These are phyloP conservation scores for Ilex paraguariensis DNA, from an alignment of 305 asterid genomes.

Conservation along the genomic window DNA sequence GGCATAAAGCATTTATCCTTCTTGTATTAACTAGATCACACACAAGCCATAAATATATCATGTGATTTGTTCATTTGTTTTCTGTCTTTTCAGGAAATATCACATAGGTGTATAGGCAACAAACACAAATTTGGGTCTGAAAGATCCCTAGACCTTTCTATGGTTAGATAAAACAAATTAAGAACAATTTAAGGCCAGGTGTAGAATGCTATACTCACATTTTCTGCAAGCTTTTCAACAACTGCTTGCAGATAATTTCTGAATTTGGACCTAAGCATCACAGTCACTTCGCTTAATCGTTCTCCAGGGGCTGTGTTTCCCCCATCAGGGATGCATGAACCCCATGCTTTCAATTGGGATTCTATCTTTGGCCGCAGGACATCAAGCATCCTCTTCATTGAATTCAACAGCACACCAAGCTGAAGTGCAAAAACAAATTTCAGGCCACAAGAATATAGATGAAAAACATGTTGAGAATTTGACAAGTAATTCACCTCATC, in stretches of 20 bases:
- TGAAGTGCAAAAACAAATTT: conserved; percentile 9
- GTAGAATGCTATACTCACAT: conserved; percentile 23
- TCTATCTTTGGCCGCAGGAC: conserved; percentile 43
- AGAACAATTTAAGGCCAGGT: too few species aligned
- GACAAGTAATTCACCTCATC: conserved; percentile 30
- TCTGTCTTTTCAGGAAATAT: too few species aligned
- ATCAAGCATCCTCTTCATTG: conserved; percentile 52
- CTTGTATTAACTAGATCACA: too few species aligned
- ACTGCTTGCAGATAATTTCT: conserved; percentile 52
- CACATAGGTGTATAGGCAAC: too few species aligned
- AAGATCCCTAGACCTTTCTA: too few species aligned
- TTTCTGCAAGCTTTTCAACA: conserved; percentile 48
- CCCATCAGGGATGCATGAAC: conserved; percentile 44
- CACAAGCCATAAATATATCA: too few species aligned
- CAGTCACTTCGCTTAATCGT: conserved; percentile 46
- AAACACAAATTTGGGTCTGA: too few species aligned
- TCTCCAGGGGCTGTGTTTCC: conserved; percentile 48
- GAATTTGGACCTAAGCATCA: conserved; percentile 54
- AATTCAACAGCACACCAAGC: conserved; percentile 50
- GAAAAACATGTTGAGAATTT: neutral
- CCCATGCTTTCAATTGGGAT: conserved; percentile 44
- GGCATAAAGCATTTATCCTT: too few species aligned
- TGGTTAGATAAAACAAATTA: too few species aligned
- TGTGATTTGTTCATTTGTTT: too few species aligned
- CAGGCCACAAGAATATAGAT: neutral